Percentiles rank a stretch among this genome's conserved stretches.
phyloP scores from a whole-genome alignment of 257 asterid genomes.

The Lantana camara region DNA sequence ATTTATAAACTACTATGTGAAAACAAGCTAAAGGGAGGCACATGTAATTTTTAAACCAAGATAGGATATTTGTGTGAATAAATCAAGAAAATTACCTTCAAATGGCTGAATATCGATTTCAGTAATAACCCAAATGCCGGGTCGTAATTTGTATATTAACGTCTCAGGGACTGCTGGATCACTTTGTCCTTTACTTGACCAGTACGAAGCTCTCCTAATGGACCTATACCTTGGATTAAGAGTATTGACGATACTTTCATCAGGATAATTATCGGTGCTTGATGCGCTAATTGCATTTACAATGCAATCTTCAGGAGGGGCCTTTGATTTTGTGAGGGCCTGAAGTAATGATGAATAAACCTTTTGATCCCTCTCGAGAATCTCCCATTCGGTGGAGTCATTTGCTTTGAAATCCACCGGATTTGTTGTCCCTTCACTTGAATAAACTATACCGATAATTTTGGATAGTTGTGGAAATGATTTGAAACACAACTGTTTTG shows the following conservation, averaged over 20 bases:
- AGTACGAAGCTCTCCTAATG: slow-evolving; percentile 55
- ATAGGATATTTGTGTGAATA: background rate
- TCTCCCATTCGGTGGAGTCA: slow-evolving; percentile 35
- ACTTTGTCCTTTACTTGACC: slow-evolving; percentile 85
- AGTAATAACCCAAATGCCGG: slow-evolving; percentile 67
- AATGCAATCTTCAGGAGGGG: slow-evolving; percentile 56
- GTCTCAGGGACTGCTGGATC: slow-evolving; percentile 73
- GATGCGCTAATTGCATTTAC: slow-evolving; percentile 66
- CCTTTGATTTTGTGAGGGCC: slow-evolving; percentile 48
- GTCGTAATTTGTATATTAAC: slow-evolving; percentile 56
- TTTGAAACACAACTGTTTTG: slow-evolving; percentile 62
- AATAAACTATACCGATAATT: slow-evolving; percentile 35
- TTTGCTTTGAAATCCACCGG: slow-evolving; percentile 34
- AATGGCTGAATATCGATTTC: slow-evolving; percentile 79
- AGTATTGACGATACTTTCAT: slow-evolving; percentile 66
- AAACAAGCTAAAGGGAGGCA: no score
- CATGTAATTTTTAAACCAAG: no score
- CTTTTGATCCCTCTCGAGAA: slow-evolving; percentile 51
- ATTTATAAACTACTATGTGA: no score
- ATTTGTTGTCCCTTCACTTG: slow-evolving; percentile 17
- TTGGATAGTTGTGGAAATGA: slow-evolving; percentile 59
- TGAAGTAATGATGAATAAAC: slow-evolving; percentile 61
- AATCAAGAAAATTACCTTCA: slow-evolving; percentile 53
- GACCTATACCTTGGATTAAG: slow-evolving; percentile 58
- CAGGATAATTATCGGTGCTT: slow-evolving; percentile 74